phyloP scores from a whole-genome alignment of 2,329 filamentous ascomycete species.

The Diaporthe sp. region DNA sequence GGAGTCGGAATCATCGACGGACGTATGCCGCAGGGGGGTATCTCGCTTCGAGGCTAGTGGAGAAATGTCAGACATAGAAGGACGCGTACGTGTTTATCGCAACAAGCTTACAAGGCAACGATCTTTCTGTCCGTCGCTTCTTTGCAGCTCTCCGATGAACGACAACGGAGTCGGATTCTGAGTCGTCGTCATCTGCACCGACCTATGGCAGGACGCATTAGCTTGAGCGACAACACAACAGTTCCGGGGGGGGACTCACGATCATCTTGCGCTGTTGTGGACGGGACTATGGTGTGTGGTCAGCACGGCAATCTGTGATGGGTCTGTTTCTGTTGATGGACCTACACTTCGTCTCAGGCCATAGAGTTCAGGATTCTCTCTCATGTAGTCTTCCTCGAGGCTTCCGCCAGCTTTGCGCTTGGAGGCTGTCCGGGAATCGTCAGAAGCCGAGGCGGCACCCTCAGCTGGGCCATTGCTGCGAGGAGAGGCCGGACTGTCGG shows the following conservation, averaged over 20 bases:
- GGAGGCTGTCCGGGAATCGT: conserved; percentile 75
- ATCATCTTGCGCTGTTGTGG: conserved; percentile 71
- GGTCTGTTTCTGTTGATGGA: neutral
- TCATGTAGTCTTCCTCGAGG: conserved; percentile 86
- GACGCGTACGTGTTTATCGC: neutral
- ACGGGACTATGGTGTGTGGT: conserved; percentile 60
- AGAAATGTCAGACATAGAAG: conserved; percentile 27
- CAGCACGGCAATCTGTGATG: conserved; percentile 13
- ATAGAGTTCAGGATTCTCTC: conserved; percentile 94
- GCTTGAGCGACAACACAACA: conserved; percentile 24
- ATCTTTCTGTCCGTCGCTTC: conserved; percentile 77
- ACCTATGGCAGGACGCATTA: conserved; percentile 54
- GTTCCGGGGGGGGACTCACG: conserved; percentile 56
- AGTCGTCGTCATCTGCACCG: conserved; percentile 75
- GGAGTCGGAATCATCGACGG: conserved; percentile 75
- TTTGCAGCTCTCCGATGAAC: conserved; percentile 73
- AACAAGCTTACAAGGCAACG: conserved; percentile 70
- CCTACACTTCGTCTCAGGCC: conserved; percentile 91
- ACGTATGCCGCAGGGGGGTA: conserved; percentile 68
- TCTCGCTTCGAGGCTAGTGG: conserved; percentile 71
- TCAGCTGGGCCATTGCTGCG: conserved; percentile 66
- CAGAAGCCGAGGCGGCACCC: conserved; percentile 73
- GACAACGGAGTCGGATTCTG: conserved; percentile 79
- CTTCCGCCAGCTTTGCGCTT: conserved; percentile 78
- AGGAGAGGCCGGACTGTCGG: conserved; percentile 67